These are phyloP conservation scores for Fistulifera pelliculosa DNA, from an alignment of 108 stramenopile species.

Conservation along the genomic window DNA sequence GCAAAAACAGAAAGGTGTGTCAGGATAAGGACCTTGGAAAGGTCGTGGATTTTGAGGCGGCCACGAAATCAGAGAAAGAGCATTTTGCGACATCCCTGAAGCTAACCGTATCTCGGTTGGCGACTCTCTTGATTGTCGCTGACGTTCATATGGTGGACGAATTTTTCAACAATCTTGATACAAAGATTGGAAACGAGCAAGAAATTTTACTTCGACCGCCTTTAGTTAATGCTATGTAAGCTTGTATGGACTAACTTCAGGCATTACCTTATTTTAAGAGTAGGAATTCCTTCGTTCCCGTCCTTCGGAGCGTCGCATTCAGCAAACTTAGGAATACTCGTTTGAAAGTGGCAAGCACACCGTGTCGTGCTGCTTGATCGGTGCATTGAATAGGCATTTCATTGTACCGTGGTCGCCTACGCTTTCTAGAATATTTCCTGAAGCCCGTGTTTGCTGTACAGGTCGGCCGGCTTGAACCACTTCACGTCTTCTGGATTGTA, in stretches of 20 bases:
- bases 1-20: slow-evolving; percentile 24
- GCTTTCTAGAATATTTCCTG: slow-evolving; percentile 89
- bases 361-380: slow-evolving; percentile 97
- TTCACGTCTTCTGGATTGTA: slow-evolving; percentile 94
- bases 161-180: slow-evolving; percentile 26
- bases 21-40: slow-evolving; percentile 20
- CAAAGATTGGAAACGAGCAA: not conserved
- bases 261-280: not conserved
- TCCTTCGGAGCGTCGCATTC: slow-evolving; percentile 1
- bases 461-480: slow-evolving; percentile 98
- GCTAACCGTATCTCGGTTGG: slow-evolving; percentile 40
- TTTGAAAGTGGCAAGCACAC: slow-evolving; percentile 97
- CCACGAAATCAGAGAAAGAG: slow-evolving; percentile 28
- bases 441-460: slow-evolving; percentile 94
- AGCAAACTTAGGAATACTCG: slow-evolving; percentile 91
- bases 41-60: slow-evolving; percentile 30
- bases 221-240: not conserved
- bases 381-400: slow-evolving; percentile 95
- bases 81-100: slow-evolving; percentile 29
- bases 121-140: slow-evolving; percentile 11
- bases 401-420: slow-evolving; percentile 99
- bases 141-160: slow-evolving; percentile 17
- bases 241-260: not conserved
- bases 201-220: not conserved
- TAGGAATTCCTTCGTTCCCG: not conserved